Base-by-base conservation (phyloP, 176 grass and related monocot genomes). In the Phragmites australis region DNA sequence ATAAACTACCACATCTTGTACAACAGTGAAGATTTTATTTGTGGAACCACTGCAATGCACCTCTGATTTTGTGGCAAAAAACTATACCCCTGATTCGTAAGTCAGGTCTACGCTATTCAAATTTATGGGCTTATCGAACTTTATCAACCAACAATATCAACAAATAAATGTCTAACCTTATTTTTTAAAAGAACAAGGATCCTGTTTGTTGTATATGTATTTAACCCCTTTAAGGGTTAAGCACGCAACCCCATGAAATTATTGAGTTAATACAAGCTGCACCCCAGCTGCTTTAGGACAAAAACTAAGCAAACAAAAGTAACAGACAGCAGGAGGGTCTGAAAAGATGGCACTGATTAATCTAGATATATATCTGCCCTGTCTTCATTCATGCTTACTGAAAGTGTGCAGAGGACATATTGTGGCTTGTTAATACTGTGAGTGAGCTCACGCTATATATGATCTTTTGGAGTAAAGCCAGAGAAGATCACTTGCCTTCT, bases 261-360 rank as follows among this genome's bases (percentile, higher is more conserved):
- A 88, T 73, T 83, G 66, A 88, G 80, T 26, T 83, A 88, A 88
- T 40, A 83, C 67, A 40, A 78, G 48, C 66, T 88, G 80, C 67
- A 39, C 18, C 27, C 39, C 27, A 49, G 66, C 66, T 74, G 66
- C 66, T 74, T 78, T 83, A 41, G 48, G 70, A 49, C 66, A 65
- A 50, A 39, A 80, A 68, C 61, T 54, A 80, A 80, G 15, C 77
- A 54, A 48, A 8, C 47, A 68, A 50, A 80, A 42, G 62, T 31
- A 25, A 42, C 22, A 16, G 26, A 72, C 22, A 50, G 23, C 49
- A 29, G 17, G 66, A 67, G 19, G 14, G 47, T 64, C 65, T 78
- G 65, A 72, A 88, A 82, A 65, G 86, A 78, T 71, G 86, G 15
- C 86, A 45, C 65, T 52, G 65, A 26, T 64, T 77, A 63, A 65